Base-by-base conservation (phyloP, 2,329 filamentous ascomycete species). In the Fusarium succisae region DNA sequence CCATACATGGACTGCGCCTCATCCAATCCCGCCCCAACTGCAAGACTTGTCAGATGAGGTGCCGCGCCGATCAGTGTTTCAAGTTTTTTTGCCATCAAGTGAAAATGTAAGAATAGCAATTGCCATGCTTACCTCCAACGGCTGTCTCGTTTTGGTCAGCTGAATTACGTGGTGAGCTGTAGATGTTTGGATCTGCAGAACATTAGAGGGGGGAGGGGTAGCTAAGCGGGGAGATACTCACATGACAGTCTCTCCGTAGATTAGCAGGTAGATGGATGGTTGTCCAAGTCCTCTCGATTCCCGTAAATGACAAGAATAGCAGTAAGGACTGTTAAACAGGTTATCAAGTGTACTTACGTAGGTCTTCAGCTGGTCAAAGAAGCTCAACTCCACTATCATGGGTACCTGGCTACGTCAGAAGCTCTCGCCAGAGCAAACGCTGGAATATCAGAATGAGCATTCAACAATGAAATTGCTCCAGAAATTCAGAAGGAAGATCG, bases 11-110 rank as follows among this genome's bases (percentile, higher is more conserved):
- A 30, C 47, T 45, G 63, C 48, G 59, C 58, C 59, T 65, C 54
- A 69, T 57, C 72, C 57, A 73, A 51, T 75, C 61, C 60, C 53
- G 53, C 47, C 38, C 65, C 37, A 55, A 54, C 54, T 63, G 24
- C 50, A 56, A 48, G 45, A 30, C 63, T 66, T 68, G 63, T 69
- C 68, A 74, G 72, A 54, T 44, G 63, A 60, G 56, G 45, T 57
- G 63, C 69, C 64, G 68, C 58, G 72, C 65, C 53, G 68, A 74
- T 73, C 72, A 69, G 53, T 66, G 72, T 74, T 74, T 75, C 72
- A 74, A 58, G 28, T 28, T 73, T 66, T 70, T 72, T 62, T 37
- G 59, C 56, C 68, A 58, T 71, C 69, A 50, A 48, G 47, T 62
- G 20, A 28, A 72, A 15, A 59, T 35, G 38, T 48, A 44, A 66